A percentile compares a stretch with the other conserved stretches of the same genome.
These are phyloP conservation scores for Curvularia eragrostidis DNA, from an alignment of 2,329 filamentous ascomycete species.

Conservation along the genomic window DNA sequence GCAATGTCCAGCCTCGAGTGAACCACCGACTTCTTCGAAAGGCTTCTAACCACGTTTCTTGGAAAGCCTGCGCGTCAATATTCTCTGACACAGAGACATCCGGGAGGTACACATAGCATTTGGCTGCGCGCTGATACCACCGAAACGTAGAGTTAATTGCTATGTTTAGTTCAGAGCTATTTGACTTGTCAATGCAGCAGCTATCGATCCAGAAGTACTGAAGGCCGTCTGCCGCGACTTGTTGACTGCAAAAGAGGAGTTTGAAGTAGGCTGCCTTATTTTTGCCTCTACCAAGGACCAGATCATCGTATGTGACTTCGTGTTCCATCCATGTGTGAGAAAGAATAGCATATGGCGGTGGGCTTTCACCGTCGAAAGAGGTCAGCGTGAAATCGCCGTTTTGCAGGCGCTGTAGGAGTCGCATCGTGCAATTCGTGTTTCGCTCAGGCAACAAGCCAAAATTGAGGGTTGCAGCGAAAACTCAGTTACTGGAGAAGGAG, in stretches of 20 bases:
- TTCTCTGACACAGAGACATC: constrained; percentile 19
- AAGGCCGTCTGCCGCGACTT: constrained; percentile 20
- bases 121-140: constrained; percentile 11
- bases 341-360: constrained; percentile 30
- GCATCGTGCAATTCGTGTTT: constrained; percentile 15
- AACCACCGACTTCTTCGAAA: constrained; percentile 19
- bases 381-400: constrained; percentile 23
- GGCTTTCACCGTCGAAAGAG: constrained; percentile 18
- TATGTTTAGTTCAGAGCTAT: constrained; percentile 6
- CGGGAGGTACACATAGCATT: constrained; percentile 21
- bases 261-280: constrained; percentile 22
- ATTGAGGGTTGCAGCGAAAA: not conserved
- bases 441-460: not conserved
- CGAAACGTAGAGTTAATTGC: constrained; percentile 9
- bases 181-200: constrained; percentile 11
- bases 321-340: constrained; percentile 26
- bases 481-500: not conserved
- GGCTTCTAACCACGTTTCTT: constrained; percentile 12
- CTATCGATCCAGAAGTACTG: not conserved
- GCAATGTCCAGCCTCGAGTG: constrained; percentile 7
- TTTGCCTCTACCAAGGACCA: constrained; percentile 19
- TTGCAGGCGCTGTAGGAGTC: constrained; percentile 22
- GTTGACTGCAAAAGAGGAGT: constrained; percentile 16
- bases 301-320: constrained; percentile 27
- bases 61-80: constrained; percentile 14